Percentiles rank a stretch among this genome's conserved stretches.
Conservation (phyloP, 108 stramenopile genomes). For the Cyclostephanos invisitatus region DNA sequence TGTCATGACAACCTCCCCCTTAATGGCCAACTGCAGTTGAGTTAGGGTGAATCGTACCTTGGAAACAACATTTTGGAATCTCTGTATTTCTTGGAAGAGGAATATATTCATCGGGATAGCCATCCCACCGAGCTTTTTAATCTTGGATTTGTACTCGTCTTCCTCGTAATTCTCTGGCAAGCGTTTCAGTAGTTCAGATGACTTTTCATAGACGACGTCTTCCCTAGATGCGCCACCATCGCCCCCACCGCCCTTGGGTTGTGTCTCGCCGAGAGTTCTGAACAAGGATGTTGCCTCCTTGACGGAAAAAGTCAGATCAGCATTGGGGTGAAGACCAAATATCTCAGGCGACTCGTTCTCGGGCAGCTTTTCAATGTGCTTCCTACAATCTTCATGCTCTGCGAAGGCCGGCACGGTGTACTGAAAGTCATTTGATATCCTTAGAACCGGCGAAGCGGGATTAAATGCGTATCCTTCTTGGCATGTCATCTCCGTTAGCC, state of each 20-base stretch:
- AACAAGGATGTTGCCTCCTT: constrained; percentile 84
- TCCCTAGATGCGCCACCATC: constrained; percentile 74
- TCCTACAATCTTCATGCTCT: constrained; percentile 73
- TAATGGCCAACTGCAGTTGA: constrained; percentile 87
- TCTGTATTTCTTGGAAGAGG: constrained; percentile 89
- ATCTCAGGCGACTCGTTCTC: constrained; percentile 92
- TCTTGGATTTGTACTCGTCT: constrained; percentile 85
- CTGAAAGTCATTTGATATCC: constrained; percentile 76
- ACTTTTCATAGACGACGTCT: constrained; percentile 78
- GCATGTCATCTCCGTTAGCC: constrained; percentile 80
- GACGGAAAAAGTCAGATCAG: constrained; percentile 88
- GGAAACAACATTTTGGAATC: constrained; percentile 74
- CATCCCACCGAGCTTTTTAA: constrained; percentile 84
- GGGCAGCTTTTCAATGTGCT: constrained; percentile 74
- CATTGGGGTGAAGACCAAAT: constrained; percentile 94
- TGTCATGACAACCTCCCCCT: constrained; percentile 91
- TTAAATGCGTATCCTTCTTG: constrained; percentile 77
- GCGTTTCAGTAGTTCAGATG: constrained; percentile 65
- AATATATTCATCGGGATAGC: constrained; percentile 86
- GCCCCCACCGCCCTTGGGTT: constrained; percentile 81
- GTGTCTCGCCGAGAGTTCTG: constrained; percentile 82
- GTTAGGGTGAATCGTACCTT: constrained; percentile 79
- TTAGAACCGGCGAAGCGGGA: constrained; percentile 69
- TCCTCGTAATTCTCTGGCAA: constrained; percentile 86
- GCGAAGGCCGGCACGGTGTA: constrained; percentile 69